A percentile compares a stretch with the other conserved stretches of the same genome.
These are phyloP conservation scores for Colletotrichum lupini DNA, from an alignment of 2,329 filamentous ascomycete genomes.

Conservation along the genomic window DNA sequence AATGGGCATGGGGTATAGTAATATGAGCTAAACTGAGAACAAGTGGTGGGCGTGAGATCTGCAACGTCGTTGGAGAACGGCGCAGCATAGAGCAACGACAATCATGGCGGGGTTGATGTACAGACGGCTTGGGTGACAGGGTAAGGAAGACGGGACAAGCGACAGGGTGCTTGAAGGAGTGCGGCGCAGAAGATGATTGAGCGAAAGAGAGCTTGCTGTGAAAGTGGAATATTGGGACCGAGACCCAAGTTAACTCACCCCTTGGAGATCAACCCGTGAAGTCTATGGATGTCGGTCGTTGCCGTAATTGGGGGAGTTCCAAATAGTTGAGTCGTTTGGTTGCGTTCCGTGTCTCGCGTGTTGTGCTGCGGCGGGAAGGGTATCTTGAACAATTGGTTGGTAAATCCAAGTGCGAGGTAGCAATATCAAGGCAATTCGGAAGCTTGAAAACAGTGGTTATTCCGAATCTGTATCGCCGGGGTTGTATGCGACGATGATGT, in stretches of 20 bases:
- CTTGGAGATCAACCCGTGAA: not conserved
- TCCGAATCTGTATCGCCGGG: not conserved
- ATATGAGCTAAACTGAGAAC: constrained; percentile 50
- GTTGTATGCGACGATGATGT: not conserved
- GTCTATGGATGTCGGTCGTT: not conserved
- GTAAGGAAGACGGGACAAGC: constrained; percentile 35
- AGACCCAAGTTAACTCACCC: constrained; percentile 9
- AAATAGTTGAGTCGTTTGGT: not conserved
- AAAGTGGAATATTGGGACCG: not conserved
- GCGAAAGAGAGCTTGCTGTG: not conserved
- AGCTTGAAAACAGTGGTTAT: not conserved
- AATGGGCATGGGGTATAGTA: constrained; percentile 46
- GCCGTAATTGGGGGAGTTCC: not conserved
- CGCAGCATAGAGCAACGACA: constrained; percentile 48
- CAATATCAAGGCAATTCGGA: not conserved
- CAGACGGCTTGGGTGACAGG: constrained; percentile 38
- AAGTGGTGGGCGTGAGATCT: constrained; percentile 51
- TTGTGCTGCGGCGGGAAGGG: not conserved
- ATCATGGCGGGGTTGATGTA: constrained; percentile 51
- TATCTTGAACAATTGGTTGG: not conserved
- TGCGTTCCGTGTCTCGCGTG: not conserved
- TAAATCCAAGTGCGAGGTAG: not conserved
- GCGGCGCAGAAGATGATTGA: constrained; percentile 35
- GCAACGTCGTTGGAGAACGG: constrained; percentile 47
- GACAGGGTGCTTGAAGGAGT: constrained; percentile 46